Evolutionary conservation across 176 grass and related monocot species (phyloP).

Genomic region (Carex littledalei): DNA sequence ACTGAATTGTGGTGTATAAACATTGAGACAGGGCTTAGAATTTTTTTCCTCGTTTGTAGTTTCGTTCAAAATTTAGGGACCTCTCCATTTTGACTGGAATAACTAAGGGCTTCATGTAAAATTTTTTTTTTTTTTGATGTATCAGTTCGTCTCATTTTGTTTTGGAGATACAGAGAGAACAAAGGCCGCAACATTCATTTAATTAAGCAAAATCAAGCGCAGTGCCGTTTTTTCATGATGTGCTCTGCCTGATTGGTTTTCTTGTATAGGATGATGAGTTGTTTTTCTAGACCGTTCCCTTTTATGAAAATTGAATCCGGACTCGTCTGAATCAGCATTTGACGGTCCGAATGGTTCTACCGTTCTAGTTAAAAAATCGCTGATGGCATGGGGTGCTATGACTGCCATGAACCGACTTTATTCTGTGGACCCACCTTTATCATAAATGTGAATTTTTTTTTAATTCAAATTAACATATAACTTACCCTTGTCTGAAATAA

Average conservation of each 20-base stretch:
- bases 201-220: constrained; percentile 1
- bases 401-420: neutral
- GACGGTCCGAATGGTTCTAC: neutral
- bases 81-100: constrained; percentile 17
- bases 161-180: constrained; percentile 2
- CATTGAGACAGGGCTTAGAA: constrained; percentile 15
- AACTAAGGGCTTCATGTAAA: constrained; percentile 10
- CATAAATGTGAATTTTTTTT: too few relatives aligned
- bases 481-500: too few relatives aligned
- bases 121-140: neutral
- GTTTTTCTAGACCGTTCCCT: neutral
- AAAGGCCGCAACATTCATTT: constrained; percentile 16
- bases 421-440: too few relatives aligned
- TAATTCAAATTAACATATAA: too few relatives aligned
- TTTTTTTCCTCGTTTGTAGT: neutral
- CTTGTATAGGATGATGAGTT: neutral
- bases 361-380: neutral
- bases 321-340: neutral
- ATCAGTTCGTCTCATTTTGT: constrained; percentile 21
- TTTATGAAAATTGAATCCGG: neutral
- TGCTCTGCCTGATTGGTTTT: neutral
- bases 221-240: neutral
- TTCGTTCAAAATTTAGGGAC: neutral
- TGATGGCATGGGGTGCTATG: neutral
- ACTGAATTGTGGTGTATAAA: constrained; percentile 30